Conservation (phyloP, 2,329 filamentous ascomycete genomes). For the Pseudocercospora vitis region DNA sequence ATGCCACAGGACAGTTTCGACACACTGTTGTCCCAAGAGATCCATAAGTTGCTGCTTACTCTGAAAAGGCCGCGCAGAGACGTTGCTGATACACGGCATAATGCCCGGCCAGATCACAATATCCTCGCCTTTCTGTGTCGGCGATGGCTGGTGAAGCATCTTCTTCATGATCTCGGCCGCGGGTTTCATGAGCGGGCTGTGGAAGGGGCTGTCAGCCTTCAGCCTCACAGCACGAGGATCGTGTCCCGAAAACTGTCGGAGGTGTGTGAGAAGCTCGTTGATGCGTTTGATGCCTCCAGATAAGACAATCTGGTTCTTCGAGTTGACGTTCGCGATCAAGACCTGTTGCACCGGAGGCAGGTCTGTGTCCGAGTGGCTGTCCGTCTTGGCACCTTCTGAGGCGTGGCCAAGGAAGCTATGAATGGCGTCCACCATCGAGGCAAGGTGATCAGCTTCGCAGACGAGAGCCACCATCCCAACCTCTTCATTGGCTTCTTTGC, state of each 20-base stretch:
- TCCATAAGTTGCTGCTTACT: conserved; percentile 75
- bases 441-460: conserved; percentile 77
- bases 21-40: conserved; percentile 73
- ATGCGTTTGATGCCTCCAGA: conserved; percentile 84
- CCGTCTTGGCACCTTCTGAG: conserved; percentile 65
- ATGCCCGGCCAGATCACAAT: conserved; percentile 72
- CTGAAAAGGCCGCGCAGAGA: conserved; percentile 74
- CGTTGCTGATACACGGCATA: conserved; percentile 82
- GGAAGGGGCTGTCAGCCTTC: conserved; percentile 86
- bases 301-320: conserved; percentile 92
- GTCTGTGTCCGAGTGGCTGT: conserved; percentile 59
- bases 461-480: conserved; percentile 95
- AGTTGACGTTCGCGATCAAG: conserved; percentile 89
- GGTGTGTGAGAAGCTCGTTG: conserved; percentile 75
- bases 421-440: conserved; percentile 68
- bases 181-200: conserved; percentile 87
- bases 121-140: conserved; percentile 60
- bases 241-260: conserved; percentile 86
- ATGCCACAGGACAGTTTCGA: conserved; percentile 95
- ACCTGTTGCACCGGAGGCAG: conserved; percentile 81
- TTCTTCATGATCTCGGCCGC: conserved; percentile 72
- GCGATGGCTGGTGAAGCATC: conserved; percentile 58
- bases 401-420: conserved; percentile 72
- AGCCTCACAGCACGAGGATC: conserved; percentile 84
- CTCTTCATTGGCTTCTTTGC: conserved; percentile 65